Base-by-base conservation (phyloP, 108 stramenopile species). In the Phaeodactylum tricornutum region DNA sequence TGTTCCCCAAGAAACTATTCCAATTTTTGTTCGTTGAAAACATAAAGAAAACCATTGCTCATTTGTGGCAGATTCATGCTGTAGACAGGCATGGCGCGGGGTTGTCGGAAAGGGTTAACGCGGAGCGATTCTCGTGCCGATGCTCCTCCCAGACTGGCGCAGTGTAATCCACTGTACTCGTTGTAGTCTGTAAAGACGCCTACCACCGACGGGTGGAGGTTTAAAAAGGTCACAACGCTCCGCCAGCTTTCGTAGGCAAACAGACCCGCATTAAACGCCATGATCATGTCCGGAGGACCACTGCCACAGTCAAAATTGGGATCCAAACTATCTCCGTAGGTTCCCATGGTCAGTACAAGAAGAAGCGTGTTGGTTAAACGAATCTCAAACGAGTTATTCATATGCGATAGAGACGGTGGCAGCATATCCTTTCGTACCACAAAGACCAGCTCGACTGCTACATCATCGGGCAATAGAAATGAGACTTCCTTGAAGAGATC, bases 121-220 rank as follows among this genome's bases (percentile, higher is more conserved):
- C 16, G 20, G 7, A 92, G 45, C 30, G 74, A 79, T 38, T 71
- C 46, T 16, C 80, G 67, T 29, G 70, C 61, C 34, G 62, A 53
- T 25, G 57, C 42, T 25, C 86, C 86, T 20, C 91, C 91, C 30
- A 92, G 42, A 27, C 66, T 53, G 14, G 91, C 91, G 53, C 91
- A 92, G 43, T 87, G 83, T 25, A 79, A 43, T 0, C 85, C 90
- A 38, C 75, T 78, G 48, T 81, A 71, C 50, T 87, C 90, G 53
- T 92, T 92, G 64, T 92, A 92, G 53, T 92, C 90, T 12, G 85
- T 75, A 46, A 92, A 92, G 9, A 92, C 79, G 0, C 82, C 90
- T 23, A 83, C 59, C 7, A 77, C 73, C 43, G 67, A 68, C 16
- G 37, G 34, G 47, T 79, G 46, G 19, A 66, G 41, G 40, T 80